These are phyloP conservation scores for Metschnikowia kunwiensis DNA, from an alignment of 805 yeast species.

Conservation along the genomic window DNA sequence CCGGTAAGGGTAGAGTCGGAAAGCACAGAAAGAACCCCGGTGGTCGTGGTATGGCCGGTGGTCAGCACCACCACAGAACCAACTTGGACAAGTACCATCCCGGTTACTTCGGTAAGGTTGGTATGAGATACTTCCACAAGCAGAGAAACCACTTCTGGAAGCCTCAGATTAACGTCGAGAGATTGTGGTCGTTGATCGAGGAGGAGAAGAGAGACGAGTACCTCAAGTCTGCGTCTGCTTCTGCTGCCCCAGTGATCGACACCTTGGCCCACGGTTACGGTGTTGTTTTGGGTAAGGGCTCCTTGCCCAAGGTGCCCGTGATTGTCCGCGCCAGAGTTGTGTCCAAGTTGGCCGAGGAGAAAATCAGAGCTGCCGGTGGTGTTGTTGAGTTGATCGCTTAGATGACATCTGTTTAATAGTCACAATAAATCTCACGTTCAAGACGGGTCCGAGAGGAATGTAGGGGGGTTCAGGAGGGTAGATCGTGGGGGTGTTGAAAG, in stretches of 20 bases:
- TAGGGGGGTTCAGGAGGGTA: neutral
- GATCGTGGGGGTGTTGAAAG: no score
- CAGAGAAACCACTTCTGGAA: conserved; percentile 94
- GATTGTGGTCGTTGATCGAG: conserved; percentile 96
- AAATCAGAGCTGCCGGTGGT: conserved; percentile 99
- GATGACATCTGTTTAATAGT: conserved; percentile 29
- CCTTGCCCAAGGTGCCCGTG: conserved; percentile 96
- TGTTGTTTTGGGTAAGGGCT: conserved; percentile 99
- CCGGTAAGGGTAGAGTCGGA: conserved; percentile 99
- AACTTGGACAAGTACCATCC: conserved; percentile 99
- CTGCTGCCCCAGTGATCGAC: conserved; percentile 98
- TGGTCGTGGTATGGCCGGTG: conserved; percentile 99
- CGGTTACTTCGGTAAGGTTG: conserved; percentile 99
- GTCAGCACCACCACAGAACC: conserved; percentile 99
- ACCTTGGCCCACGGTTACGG: conserved; percentile 99
- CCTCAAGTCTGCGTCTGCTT: conserved; percentile 76
- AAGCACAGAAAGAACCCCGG: conserved; percentile 99
- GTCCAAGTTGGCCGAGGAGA: conserved; percentile 98
- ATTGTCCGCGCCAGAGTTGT: conserved; percentile 99
- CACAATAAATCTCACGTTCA: conserved; percentile 16
- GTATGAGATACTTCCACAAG: conserved; percentile 99
- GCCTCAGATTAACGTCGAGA: conserved; percentile 97
- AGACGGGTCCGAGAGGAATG: conserved; percentile 1
- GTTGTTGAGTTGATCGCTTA: conserved; percentile 99
- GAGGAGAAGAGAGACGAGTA: conserved; percentile 91